phyloP scores from a whole-genome alignment of 805 yeast species.

The Pichia nanzhaoensis region DNA sequence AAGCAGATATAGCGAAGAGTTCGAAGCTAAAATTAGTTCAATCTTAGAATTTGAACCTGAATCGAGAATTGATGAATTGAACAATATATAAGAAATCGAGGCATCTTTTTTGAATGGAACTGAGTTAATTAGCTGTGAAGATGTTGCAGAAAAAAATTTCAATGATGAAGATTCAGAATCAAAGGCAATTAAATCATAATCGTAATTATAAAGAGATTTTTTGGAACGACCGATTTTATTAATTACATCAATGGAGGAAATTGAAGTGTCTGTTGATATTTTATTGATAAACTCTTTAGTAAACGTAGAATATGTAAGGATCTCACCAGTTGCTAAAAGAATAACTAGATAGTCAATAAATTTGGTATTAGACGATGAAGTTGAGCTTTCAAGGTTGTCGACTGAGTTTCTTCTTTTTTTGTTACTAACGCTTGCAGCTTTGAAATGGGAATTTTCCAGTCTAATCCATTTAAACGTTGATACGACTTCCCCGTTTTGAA shows the following conservation, averaged over 20 bases:
- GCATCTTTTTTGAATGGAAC: conserved; percentile 15
- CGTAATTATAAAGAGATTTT: conserved; percentile 6
- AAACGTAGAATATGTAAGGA: conserved; percentile 39
- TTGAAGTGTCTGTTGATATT: conserved; percentile 28
- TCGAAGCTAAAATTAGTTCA: conserved; percentile 9
- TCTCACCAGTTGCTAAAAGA: conserved; percentile 30
- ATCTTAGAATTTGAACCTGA: not conserved
- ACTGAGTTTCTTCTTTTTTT: conserved; percentile 24
- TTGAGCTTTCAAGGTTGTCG: not conserved
- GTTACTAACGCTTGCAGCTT: conserved; percentile 6
- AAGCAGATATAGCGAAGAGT: conserved; percentile 6
- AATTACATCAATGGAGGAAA: conserved; percentile 24
- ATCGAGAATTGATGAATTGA: not conserved
- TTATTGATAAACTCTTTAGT: conserved; percentile 34
- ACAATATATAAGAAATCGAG: conserved; percentile 4
- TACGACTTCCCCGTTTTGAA: conserved; percentile 35
- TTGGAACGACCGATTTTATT: not conserved
- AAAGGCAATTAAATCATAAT: conserved; percentile 25
- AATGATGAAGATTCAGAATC: conserved; percentile 23
- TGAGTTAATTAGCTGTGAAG: conserved; percentile 17
- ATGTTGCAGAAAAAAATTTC: conserved; percentile 23
- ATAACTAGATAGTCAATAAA: conserved; percentile 18
- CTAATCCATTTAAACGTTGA: conserved; percentile 34
- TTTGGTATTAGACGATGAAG: not conserved
- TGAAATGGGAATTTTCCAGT: conserved; percentile 1